Evolutionary conservation across 2,329 filamentous ascomycete species (phyloP).

Genomic region (Beauveria rudraprayagi): DNA sequence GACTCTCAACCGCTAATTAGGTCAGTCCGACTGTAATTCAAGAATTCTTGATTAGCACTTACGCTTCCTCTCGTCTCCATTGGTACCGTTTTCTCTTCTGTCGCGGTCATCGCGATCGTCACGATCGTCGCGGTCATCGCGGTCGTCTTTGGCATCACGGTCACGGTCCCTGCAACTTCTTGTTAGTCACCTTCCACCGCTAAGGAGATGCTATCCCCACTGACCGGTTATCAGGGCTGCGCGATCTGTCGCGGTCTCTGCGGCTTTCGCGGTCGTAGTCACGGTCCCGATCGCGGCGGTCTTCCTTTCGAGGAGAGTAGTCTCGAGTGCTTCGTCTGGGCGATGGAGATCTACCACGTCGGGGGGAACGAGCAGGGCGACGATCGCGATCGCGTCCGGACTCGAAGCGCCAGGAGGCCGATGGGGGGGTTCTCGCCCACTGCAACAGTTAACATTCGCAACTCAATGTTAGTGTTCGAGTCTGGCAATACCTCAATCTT

Average conservation of each 20-base stretch:
- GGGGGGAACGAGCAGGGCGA: slow-evolving; percentile 53
- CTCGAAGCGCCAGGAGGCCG: slow-evolving; percentile 97
- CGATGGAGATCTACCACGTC: slow-evolving; percentile 65
- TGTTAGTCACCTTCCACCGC: not conserved
- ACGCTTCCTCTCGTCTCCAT: slow-evolving; percentile 91
- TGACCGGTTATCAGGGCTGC: slow-evolving; percentile 58
- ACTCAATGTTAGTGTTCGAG: slow-evolving; percentile 18
- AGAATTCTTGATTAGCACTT: slow-evolving; percentile 18
- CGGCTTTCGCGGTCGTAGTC: slow-evolving; percentile 70
- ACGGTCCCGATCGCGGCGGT: slow-evolving; percentile 71
- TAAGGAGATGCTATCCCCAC: slow-evolving; percentile 8
- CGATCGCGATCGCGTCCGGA: slow-evolving; percentile 73
- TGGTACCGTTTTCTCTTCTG: slow-evolving; percentile 67
- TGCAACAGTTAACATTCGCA: slow-evolving; percentile 29
- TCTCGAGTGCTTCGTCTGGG: slow-evolving; percentile 71
- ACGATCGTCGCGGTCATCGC: slow-evolving; percentile 56
- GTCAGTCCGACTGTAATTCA: slow-evolving; percentile 19
- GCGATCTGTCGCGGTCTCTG: slow-evolving; percentile 68
- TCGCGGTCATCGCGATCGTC: slow-evolving; percentile 48
- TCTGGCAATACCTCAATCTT: slow-evolving; percentile 79
- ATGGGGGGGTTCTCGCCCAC: slow-evolving; percentile 98
- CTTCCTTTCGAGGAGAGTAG: slow-evolving; percentile 83
- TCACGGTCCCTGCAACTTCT: slow-evolving; percentile 38
- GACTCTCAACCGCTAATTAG: slow-evolving; percentile 58
- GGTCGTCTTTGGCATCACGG: slow-evolving; percentile 53